Evolutionary conservation across 2,329 filamentous ascomycete genomes (phyloP), one percentile per base, ranked within the genome.

Genomic region (Graphilbum fragrans): DNA sequence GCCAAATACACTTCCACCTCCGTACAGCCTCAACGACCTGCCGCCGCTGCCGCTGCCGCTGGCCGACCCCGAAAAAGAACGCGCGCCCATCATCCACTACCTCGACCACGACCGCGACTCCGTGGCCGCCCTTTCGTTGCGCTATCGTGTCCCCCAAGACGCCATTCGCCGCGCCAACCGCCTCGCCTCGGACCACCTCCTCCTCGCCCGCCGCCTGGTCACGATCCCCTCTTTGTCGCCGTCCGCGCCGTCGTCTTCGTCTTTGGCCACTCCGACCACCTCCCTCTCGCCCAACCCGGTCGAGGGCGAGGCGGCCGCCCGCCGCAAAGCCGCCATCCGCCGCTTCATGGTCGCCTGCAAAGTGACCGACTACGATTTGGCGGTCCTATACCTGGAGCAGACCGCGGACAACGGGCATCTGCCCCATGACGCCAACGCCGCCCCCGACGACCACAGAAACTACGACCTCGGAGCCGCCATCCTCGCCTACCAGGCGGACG

Each of bases 281-380:
- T 51, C 49, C 19, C 62, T 87, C 20, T 84, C 78, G 36, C 82
- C 83, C 1, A 65, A 71, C 22, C 83, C 84, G 0, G 52, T 84
- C n/a, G 81, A 83, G 41, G 77, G 80, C 37, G 82, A 86, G 54
- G 80, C 82, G 36, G 83, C 86, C 52, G 80, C 84, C 59, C 64
- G 72, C 38, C 70, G 77, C 47, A 88, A 85, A 60, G 69, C 64
- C 17, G 80, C 79, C 54, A 69, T 90, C 27, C 69, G 85, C 34
- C 73, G 81, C 46, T 90, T 81, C 67, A 88, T 88, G 84, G 77
- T 86, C 2, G 69, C 70, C 1, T 85, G 80, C 61, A 90, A 90
- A 56, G 80, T 85, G 22, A 65, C 74, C 20, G 81, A 88, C 65
- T 88, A 79, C 61, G 80, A 86, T 54, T 66, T 86, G 39, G 85